phyloP scores from a whole-genome alignment of 495 filamentous ascomycete species.

The Talaromyces trachyspermus region DNA sequence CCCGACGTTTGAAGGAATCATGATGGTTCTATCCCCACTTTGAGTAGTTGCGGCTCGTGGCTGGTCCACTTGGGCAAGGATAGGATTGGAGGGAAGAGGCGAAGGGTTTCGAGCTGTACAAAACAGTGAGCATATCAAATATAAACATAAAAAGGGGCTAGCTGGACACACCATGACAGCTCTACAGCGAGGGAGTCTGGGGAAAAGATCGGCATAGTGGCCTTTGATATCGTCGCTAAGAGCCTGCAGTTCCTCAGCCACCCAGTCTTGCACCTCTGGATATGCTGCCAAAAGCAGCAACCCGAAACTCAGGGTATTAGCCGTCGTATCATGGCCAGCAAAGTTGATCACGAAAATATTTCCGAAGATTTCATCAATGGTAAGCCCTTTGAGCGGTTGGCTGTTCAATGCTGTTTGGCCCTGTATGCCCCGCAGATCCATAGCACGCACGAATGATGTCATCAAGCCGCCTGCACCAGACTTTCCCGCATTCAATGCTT shows the following conservation, averaged over 20 bases:
- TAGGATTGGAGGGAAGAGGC: slow-evolving; percentile 32
- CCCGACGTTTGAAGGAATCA: slow-evolving; percentile 15
- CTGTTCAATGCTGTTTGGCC: not conserved
- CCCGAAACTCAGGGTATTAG: slow-evolving; percentile 33
- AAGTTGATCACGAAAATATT: slow-evolving; percentile 44
- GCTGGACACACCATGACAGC: slow-evolving; percentile 34
- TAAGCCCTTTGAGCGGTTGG: not conserved
- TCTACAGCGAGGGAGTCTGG: slow-evolving; percentile 26
- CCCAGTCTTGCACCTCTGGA: slow-evolving; percentile 34
- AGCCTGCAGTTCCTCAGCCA: slow-evolving; percentile 28
- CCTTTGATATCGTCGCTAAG: slow-evolving; percentile 23
- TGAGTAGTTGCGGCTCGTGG: not conserved
- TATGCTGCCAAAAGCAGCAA: slow-evolving; percentile 34
- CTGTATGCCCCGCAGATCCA: no score
- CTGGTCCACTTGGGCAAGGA: slow-evolving; percentile 31
- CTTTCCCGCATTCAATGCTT: not conserved
- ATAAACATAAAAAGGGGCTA: no score
- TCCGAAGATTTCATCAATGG: slow-evolving; percentile 36
- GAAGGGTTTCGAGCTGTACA: slow-evolving; percentile 32
- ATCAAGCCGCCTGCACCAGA: not conserved
- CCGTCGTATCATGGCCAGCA: slow-evolving; percentile 46
- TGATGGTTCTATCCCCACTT: not conserved
- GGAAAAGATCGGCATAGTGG: slow-evolving; percentile 28
- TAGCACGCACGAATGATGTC: not conserved
- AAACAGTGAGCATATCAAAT: not conserved